phyloP scores from a whole-genome alignment of 257 asterid species.

The Thymus mandschuricus region DNA sequence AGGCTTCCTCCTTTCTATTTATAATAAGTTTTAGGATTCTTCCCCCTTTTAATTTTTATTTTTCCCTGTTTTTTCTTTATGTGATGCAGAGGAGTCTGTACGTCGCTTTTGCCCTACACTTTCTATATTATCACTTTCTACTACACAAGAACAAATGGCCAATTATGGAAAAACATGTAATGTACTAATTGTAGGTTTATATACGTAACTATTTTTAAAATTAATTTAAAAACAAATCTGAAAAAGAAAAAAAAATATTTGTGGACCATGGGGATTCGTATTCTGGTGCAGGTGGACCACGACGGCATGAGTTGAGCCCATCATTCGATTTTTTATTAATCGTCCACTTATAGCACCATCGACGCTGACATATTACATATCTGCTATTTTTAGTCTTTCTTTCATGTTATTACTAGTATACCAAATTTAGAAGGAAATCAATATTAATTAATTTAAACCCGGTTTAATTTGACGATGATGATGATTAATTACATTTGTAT shows the following conservation, averaged over 20 bases:
- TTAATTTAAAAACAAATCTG: neutral
- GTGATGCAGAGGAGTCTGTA: neutral
- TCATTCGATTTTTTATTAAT: neutral
- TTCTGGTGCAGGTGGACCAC: neutral
- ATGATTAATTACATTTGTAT: no score
- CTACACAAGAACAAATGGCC: no score
- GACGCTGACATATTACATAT: conserved; percentile 4
- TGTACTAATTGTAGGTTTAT: no score
- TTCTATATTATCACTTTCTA: neutral
- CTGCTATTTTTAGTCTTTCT: neutral
- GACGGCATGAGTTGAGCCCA: neutral
- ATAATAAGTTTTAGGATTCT: neutral
- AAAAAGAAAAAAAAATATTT: neutral
- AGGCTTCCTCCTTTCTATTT: conserved; percentile 5
- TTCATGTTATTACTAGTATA: no score
- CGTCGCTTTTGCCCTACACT: neutral
- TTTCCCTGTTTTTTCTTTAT: neutral
- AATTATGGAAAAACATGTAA: no score
- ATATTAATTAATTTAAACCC: no score
- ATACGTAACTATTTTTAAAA: no score
- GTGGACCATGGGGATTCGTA: conserved; percentile 13
- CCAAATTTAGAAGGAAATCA: no score
- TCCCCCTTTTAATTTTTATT: neutral
- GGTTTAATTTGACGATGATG: no score
- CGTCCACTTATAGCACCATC: neutral